Evolutionary conservation across 2,329 filamentous ascomycete genomes (phyloP).

Genomic region (Pseudocercospora fijiensis): DNA sequence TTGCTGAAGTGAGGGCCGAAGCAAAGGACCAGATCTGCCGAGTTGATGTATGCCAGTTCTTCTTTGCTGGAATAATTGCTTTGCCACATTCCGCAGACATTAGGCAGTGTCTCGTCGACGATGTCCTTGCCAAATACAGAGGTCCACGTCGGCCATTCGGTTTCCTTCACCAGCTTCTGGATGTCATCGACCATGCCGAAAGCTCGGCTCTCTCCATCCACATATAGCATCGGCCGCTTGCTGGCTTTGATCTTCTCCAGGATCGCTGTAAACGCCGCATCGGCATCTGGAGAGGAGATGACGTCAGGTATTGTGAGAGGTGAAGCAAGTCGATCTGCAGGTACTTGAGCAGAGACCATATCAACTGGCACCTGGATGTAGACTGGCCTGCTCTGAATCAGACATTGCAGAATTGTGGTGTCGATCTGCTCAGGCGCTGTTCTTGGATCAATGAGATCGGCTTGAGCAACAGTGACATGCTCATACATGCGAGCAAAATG

Average conservation of each 20-base stretch:
- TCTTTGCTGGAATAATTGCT: slow-evolving; percentile 36
- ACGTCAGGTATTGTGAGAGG: slow-evolving; percentile 6
- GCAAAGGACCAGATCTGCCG: slow-evolving; percentile 20
- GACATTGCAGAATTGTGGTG: slow-evolving; percentile 14
- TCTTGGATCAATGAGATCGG: slow-evolving; percentile 20
- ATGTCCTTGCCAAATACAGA: slow-evolving; percentile 54
- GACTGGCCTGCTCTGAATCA: slow-evolving; percentile 16
- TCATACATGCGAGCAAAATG: slow-evolving; percentile 23
- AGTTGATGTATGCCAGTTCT: slow-evolving; percentile 14
- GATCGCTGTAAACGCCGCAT: slow-evolving; percentile 2
- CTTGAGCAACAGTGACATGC: slow-evolving; percentile 23
- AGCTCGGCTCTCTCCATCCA: slow-evolving; percentile 52
- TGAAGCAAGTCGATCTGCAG: slow-evolving; percentile 1
- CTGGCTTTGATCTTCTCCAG: slow-evolving; percentile 40
- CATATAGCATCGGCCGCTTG: slow-evolving; percentile 51
- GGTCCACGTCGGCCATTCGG: slow-evolving; percentile 51
- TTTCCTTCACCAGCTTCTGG: slow-evolving; percentile 48
- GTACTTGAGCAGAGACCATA: slow-evolving; percentile 13
- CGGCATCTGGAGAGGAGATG: slow-evolving; percentile 6
- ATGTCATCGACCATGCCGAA: slow-evolving; percentile 47
- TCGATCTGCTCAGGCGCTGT: slow-evolving; percentile 13
- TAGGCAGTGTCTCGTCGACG: slow-evolving; percentile 50
- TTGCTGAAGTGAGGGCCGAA: slow-evolving; percentile 23
- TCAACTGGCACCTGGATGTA: slow-evolving; percentile 20
- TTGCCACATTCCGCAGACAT: slow-evolving; percentile 52